A percentile compares a stretch with the other conserved stretches of the same genome.
Conservation (phyloP, 345 rosid species). For the Ceriops tagal region DNA sequence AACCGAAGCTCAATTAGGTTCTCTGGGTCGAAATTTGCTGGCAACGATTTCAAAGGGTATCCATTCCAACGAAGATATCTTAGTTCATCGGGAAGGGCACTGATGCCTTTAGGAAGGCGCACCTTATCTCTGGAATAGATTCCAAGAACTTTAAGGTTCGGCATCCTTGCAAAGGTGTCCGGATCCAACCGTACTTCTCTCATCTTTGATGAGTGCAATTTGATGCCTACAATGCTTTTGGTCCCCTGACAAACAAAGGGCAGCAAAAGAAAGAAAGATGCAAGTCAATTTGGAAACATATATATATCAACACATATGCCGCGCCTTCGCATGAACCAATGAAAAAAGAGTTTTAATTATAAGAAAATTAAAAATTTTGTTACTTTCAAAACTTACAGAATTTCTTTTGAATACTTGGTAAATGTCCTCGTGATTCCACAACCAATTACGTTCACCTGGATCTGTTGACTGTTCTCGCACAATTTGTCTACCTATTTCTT, state of each 20-base stretch:
- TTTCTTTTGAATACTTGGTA: background rate
- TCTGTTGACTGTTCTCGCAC: slow-evolving; percentile 3
- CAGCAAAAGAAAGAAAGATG: background rate
- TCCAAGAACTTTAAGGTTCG: background rate
- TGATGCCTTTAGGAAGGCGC: background rate
- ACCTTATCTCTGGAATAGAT: background rate
- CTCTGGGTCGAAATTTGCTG: background rate
- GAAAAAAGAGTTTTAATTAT: background rate
- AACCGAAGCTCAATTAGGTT: slow-evolving; percentile 8
- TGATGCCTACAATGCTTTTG: background rate
- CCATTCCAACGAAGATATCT: slow-evolving; percentile 5
- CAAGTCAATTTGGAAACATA: background rate
- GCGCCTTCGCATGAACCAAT: background rate
- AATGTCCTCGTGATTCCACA: slow-evolving; percentile 4
- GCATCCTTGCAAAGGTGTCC: background rate
- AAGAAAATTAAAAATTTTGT: background rate
- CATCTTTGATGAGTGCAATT: background rate
- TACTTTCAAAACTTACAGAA: background rate
- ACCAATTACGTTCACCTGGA: background rate
- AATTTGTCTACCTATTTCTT: slow-evolving; percentile 3
- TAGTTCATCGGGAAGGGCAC: background rate
- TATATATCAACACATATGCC: no score
- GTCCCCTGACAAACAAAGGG: background rate
- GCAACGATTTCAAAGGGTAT: slow-evolving; percentile 7
- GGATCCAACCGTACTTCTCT: background rate